These are phyloP conservation scores for Blastocystis sp. DNA, from an alignment of 352 stramenopile species.

Conservation along the genomic window DNA sequence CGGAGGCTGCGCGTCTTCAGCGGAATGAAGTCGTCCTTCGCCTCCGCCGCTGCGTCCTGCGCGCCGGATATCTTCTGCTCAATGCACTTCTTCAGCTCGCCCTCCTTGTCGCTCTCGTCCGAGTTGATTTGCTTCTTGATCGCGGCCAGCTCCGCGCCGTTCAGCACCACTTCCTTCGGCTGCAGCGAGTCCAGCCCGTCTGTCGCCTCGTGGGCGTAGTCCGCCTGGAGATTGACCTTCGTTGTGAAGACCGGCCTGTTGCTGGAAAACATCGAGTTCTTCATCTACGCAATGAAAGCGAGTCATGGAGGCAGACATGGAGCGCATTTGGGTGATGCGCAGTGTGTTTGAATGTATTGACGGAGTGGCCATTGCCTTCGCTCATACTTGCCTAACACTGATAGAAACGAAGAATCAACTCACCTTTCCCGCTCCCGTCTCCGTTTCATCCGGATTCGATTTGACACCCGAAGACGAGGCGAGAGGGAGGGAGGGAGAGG, in stretches of 20 bases:
- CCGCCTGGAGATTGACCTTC: conserved; percentile 1
- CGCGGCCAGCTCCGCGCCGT: neutral
- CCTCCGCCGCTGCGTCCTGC: neutral
- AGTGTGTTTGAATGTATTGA: no score
- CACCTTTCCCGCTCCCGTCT: no score
- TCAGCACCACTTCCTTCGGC: neutral
- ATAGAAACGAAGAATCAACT: no score
- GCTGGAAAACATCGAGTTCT: conserved; percentile 23
- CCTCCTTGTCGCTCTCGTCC: neutral
- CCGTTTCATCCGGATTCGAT: neutral
- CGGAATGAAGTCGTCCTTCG: conserved; percentile 5
- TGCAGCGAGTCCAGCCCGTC: conserved; percentile 41
- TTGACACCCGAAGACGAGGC: neutral
- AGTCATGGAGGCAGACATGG: no score
- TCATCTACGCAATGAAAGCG: neutral
- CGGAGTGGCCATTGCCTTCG: no score
- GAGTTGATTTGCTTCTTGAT: neutral
- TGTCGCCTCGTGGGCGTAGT: conserved; percentile 34
- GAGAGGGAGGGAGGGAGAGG: neutral
- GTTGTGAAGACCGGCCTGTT: conserved; percentile 39
- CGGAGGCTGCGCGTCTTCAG: neutral
- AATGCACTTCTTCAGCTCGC: no score
- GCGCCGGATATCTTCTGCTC: no score
- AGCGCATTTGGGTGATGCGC: no score
- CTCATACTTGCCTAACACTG: no score